phyloP scores from a whole-genome alignment of 768 basidiomycete genomes.

The Lactarius deliciosus region DNA sequence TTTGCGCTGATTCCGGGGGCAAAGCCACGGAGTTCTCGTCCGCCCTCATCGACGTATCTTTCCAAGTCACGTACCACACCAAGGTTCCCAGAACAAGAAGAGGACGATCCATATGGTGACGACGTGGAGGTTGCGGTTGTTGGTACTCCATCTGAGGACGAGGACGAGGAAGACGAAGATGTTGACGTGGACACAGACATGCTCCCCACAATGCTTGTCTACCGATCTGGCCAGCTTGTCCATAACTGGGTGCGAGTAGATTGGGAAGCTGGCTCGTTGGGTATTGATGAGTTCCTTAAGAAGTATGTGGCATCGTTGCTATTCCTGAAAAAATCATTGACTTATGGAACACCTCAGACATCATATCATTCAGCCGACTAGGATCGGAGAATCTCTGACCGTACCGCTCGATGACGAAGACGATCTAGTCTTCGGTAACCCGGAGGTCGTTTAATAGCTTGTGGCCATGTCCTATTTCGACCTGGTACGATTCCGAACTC shows the following conservation, averaged over 20 bases:
- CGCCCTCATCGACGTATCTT: slow-evolving; percentile 24
- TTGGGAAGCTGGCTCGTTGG: slow-evolving; percentile 74
- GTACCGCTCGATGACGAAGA: slow-evolving; percentile 28
- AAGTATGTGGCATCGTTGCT: slow-evolving; percentile 44
- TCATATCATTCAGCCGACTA: slow-evolving; percentile 17
- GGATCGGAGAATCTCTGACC: background rate
- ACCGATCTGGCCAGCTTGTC: slow-evolving; percentile 79
- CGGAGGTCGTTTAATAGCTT: background rate
- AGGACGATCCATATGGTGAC: slow-evolving; percentile 50
- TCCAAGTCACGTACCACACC: slow-evolving; percentile 24
- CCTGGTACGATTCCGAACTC: background rate
- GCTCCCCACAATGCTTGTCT: slow-evolving; percentile 76
- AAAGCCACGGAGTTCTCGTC: slow-evolving; percentile 17
- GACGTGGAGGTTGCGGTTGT: slow-evolving; percentile 38
- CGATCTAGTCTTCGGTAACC: slow-evolving; percentile 23
- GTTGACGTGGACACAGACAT: slow-evolving; percentile 74
- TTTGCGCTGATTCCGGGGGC: slow-evolving; percentile 50
- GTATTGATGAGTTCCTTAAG: slow-evolving; percentile 64
- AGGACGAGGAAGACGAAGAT: slow-evolving; percentile 48
- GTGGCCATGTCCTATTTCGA: background rate
- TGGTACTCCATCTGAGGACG: slow-evolving; percentile 10
- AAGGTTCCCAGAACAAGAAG: slow-evolving; percentile 38
- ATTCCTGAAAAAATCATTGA: background rate
- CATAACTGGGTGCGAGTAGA: slow-evolving; percentile 87
- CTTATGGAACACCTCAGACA: slow-evolving; percentile 10